Evolutionary conservation across 73 alveolate species (phyloP).

Genomic region (Diophrys sp.): DNA sequence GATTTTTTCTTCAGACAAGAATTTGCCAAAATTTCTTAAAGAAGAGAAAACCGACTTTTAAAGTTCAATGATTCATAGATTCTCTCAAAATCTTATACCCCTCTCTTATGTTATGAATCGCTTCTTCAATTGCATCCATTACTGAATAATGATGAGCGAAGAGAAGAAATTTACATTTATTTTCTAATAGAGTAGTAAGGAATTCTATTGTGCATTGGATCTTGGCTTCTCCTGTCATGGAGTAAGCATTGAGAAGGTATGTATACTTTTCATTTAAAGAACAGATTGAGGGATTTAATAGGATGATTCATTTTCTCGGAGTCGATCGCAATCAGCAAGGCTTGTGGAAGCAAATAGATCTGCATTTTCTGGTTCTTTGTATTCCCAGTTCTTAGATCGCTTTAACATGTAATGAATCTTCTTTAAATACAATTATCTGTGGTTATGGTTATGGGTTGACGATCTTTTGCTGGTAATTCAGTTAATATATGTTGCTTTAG

Average conservation of each 20-base stretch:
- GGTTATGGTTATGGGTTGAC: conserved; percentile 53
- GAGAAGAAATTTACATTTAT: conserved; percentile 70
- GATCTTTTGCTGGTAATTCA: conserved; percentile 19
- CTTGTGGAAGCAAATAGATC: no score
- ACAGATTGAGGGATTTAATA: no score
- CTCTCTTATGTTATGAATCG: conserved; percentile 39
- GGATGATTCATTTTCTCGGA: no score
- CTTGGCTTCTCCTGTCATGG: conserved; percentile 80
- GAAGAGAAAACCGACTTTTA: no score
- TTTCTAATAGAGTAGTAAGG: conserved; percentile 59
- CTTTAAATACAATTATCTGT: conserved; percentile 60
- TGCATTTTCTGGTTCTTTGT: not conserved
- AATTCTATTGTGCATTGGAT: conserved; percentile 68
- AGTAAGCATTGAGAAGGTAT: conserved; percentile 57
- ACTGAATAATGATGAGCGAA: conserved; percentile 93
- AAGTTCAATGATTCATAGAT: no score
- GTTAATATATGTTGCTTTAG: conserved; percentile 21
- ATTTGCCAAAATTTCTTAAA: no score
- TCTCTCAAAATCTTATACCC: no score
- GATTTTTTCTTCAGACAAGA: no score
- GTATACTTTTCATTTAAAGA: not conserved
- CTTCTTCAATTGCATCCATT: conserved; percentile 79
- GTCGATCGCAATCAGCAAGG: no score
- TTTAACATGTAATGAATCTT: conserved; percentile 39
- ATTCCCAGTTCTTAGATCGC: conserved; percentile 1